Evolutionary conservation across 2,329 filamentous ascomycete species (phyloP), one percentile per base, ranked within the genome.

Genomic region (Sphaerulina musiva): DNA sequence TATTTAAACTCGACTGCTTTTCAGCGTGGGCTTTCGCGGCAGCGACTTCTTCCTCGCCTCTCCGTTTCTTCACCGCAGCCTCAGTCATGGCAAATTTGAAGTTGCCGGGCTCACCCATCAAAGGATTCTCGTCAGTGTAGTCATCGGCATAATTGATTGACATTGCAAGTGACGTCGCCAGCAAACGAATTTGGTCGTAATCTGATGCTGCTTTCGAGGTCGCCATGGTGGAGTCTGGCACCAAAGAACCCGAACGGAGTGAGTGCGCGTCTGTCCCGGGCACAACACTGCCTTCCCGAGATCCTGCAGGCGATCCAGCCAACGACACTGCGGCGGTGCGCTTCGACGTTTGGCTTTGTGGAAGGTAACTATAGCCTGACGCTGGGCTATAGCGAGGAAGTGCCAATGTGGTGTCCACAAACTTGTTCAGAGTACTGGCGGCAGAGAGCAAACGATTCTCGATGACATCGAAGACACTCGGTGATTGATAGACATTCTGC

Each of bases 61-160:
- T 68, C 2, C 70, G 70, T 42, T 74, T 73, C 55, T 73, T 71
- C 7, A 77, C 67, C 7, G 69, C 70, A 34, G 70, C 68, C 26
- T 67, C 69, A 1, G 75, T 74, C 34, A 71, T 70, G 4, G 75
- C 74, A 59, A 84, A 75, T 51, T 81, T 78, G 60, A 85, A 84
- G 4, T 76, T 77, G 31, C 82, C 82, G 0, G 83, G 82, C 64
- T 85, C 82, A 46, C 82, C 82, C 6, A 78, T 72, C 11, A 85
- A 69, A 0, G 82, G 81, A 56, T 79, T 82, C 62, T 84, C 81
- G 65, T 85, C 82, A 72, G 81, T 81, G 69, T 76, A 85, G 58
- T 85, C 82, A 59, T 81, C 76, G 11, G 76, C 79, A 63, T 80
- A 83, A 6, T 70, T 70, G 10, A 78, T 70, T 29, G 64, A 59